Evolutionary conservation across 2,329 filamentous ascomycete species (phyloP).

Genomic region (Geosmithia morbida): DNA sequence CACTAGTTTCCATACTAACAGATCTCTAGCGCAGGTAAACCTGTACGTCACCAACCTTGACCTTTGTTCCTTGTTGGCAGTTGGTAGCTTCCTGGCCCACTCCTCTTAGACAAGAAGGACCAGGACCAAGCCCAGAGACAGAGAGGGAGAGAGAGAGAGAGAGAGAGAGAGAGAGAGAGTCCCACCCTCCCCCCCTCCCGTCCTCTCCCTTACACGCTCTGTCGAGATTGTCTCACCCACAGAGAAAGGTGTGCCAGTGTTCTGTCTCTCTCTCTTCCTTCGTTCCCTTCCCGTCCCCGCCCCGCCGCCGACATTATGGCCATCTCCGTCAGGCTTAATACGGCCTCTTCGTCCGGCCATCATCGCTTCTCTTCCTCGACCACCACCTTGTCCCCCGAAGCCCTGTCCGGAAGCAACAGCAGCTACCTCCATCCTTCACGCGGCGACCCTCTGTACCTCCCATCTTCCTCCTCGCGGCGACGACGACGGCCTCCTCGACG

Average conservation of each 20-base stretch:
- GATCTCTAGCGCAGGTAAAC: too few relatives aligned
- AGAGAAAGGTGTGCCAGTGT: too few relatives aligned
- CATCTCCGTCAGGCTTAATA: background rate
- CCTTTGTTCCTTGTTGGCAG: too few relatives aligned
- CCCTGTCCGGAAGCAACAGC: background rate
- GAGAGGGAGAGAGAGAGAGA: too few relatives aligned
- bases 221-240: background rate
- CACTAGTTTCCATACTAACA: too few relatives aligned
- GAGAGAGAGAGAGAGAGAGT: too few relatives aligned
- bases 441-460: background rate
- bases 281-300: background rate
- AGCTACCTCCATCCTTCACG: background rate
- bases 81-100: too few relatives aligned
- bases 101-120: too few relatives aligned
- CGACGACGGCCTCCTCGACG: background rate
- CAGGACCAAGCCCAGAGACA: too few relatives aligned
- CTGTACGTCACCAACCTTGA: too few relatives aligned
- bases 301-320: background rate
- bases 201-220: background rate
- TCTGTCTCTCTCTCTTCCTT: background rate
- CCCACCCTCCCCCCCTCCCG: too few relatives aligned
- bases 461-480: background rate
- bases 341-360: background rate
- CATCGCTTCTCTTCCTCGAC: background rate
- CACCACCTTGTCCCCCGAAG: background rate